phyloP scores from a whole-genome alignment of 495 filamentous ascomycete genomes.

The Rostrohypoxylon terebratum region DNA sequence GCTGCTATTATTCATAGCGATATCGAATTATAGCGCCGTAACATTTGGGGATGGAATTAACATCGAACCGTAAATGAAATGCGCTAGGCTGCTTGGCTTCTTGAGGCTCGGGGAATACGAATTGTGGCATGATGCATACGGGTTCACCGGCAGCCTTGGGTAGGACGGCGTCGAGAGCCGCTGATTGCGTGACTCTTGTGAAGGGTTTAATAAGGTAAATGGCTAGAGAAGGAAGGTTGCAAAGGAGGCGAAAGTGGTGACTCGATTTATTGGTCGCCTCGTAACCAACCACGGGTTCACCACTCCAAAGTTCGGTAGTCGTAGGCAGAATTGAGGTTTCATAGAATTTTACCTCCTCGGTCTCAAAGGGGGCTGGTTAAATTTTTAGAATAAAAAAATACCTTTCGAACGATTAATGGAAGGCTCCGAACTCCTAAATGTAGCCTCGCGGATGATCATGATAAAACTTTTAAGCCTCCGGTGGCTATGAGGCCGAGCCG shows the following conservation, averaged over 20 bases:
- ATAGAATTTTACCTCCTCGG: background rate
- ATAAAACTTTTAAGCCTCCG: background rate
- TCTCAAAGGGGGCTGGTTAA: background rate
- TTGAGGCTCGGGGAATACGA: slow-evolving; percentile 1
- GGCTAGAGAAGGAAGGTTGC: background rate
- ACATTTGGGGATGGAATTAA: background rate
- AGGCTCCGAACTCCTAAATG: background rate
- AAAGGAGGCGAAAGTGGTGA: background rate
- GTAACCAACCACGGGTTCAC: background rate
- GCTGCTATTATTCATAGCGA: background rate
- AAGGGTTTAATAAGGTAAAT: background rate
- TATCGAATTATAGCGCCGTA: background rate
- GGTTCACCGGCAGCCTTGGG: background rate
- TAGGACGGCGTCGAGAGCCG: background rate
- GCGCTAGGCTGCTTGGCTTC: background rate
- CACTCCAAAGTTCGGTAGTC: background rate
- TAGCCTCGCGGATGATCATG: background rate
- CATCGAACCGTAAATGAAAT: background rate
- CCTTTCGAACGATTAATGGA: too few species aligned
- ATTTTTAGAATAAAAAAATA: background rate
- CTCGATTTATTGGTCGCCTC: background rate
- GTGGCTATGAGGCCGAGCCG: background rate
- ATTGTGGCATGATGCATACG: slow-evolving; percentile 2
- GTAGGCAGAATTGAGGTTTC: background rate
- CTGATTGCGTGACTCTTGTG: background rate